phyloP scores from a whole-genome alignment of 768 basidiomycete genomes.

The Dacryopinax primogenitus region DNA sequence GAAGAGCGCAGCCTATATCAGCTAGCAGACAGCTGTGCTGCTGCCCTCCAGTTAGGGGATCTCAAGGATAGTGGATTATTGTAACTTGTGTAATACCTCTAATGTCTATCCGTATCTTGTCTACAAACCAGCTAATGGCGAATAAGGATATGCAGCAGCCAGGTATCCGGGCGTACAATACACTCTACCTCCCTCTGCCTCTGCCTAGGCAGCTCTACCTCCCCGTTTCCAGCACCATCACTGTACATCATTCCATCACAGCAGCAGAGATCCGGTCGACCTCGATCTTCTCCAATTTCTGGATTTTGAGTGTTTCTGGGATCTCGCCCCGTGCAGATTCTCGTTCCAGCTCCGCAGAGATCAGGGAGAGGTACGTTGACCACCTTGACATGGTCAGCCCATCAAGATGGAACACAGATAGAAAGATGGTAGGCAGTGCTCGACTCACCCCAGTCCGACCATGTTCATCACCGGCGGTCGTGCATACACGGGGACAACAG shows the following conservation, averaged over 20 bases:
- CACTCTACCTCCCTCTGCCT: background rate
- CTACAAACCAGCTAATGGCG: too few species aligned
- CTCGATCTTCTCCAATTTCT: constrained; percentile 1
- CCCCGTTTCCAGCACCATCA: background rate
- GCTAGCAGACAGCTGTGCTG: too few species aligned
- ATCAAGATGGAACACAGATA: background rate
- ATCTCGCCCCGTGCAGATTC: background rate
- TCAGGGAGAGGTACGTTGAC: background rate
- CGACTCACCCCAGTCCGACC: background rate
- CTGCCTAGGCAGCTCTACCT: background rate
- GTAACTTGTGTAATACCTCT: too few species aligned
- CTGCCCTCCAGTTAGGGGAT: too few species aligned
- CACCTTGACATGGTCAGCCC: background rate
- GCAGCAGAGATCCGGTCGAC: background rate
- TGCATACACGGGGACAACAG: constrained; percentile 18
- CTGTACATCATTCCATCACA: background rate
- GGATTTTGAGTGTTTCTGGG: background rate
- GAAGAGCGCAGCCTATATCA: too few species aligned
- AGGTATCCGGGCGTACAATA: too few species aligned
- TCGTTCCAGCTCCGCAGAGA: background rate
- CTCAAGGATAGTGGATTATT: too few species aligned
- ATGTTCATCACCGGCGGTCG: constrained; percentile 21
- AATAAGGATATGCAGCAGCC: background rate
- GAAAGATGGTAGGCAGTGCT: background rate
- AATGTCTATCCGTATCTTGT: too few species aligned